Conservation (phyloP, 1,284 basidiomycete genomes). For the Anthracocystis setariae region DNA sequence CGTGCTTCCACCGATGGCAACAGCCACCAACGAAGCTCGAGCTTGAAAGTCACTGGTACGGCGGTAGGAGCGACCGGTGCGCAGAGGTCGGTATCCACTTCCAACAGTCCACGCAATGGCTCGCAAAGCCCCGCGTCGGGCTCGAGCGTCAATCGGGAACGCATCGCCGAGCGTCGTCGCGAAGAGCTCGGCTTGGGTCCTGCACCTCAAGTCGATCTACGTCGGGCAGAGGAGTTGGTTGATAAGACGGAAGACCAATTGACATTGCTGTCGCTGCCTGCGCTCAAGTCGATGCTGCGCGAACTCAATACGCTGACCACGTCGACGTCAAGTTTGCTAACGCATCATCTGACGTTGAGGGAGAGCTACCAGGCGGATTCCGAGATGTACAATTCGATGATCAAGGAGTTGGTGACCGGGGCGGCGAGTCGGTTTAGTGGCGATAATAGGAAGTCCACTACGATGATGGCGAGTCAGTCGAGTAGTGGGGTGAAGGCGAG, state of each 20-base stretch:
- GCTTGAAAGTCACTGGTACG: slow-evolving; percentile 13
- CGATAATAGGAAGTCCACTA: slow-evolving; percentile 8
- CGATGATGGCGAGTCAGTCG: not conserved
- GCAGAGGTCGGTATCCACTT: slow-evolving; percentile 31
- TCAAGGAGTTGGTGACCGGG: slow-evolving; percentile 64
- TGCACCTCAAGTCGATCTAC: slow-evolving; percentile 47
- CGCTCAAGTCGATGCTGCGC: slow-evolving; percentile 51
- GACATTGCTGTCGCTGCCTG: slow-evolving; percentile 58
- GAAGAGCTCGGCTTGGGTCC: slow-evolving; percentile 54
- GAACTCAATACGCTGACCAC: slow-evolving; percentile 57
- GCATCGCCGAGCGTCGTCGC: slow-evolving; percentile 49
- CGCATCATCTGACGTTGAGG: slow-evolving; percentile 61
- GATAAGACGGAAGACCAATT: slow-evolving; percentile 55
- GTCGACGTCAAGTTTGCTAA: slow-evolving; percentile 55
- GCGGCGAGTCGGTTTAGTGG: slow-evolving; percentile 51
- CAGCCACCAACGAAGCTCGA: slow-evolving; percentile 28
- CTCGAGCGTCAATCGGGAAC: slow-evolving; percentile 36
- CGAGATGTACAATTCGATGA: slow-evolving; percentile 65
- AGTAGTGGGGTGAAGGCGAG: slow-evolving; percentile 1
- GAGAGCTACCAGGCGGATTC: slow-evolving; percentile 61
- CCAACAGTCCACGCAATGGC: slow-evolving; percentile 46
- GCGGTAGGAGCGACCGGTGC: slow-evolving; percentile 8
- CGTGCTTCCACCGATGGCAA: slow-evolving; percentile 1
- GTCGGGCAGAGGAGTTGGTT: slow-evolving; percentile 51
- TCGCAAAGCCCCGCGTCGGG: slow-evolving; percentile 37